Evolutionary conservation across 1,284 basidiomycete species (phyloP), one percentile per base, ranked within the genome.

Genomic region (Ceratobasidium papillatum): DNA sequence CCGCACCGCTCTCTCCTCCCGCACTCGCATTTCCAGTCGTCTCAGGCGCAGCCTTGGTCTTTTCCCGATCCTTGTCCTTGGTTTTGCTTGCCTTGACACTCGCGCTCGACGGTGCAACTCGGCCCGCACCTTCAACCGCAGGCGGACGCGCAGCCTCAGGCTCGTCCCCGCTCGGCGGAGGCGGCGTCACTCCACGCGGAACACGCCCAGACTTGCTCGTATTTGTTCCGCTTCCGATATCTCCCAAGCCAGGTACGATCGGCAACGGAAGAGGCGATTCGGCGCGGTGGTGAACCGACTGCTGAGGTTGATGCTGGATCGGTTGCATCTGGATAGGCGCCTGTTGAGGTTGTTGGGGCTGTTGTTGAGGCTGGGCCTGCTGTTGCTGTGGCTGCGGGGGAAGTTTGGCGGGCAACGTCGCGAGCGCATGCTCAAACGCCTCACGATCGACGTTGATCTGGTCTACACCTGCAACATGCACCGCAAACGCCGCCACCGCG

Each of bases 361-460:
- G 65, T 22, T 63, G 75, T 22, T 56, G 69, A 17, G 63, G 75
- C 74, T 76, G 77, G 38, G 82, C 76, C 3, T 83, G 81, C 54
- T 84, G 84, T 47, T 82, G 84, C 76, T 82, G 79, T 12, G 77
- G 78, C 76, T 85, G 86, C 36, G 81, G 75, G 7, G 92, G 92
- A 80, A 90, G 88, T 80, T 91, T 92, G 77, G 88, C 84, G 25
- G 83, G 81, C 8, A 89, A 84, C 25, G 83, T 81, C 7, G 83
- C 78, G 59, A 92, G 82, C 0, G 92, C 92, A 22, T 84, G 80
- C 76, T 92, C 91, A 78, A 88, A 93, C 90, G 91, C 93, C 79
- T 94, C 93, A 81, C 88, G 90, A 77, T 91, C 87, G 78, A 94
- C 91, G 52, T 93, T 86, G 32, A 94, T 88, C 80, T 94, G 93